Percentiles rank a stretch among this genome's conserved stretches.
phyloP scores from a whole-genome alignment of 768 basidiomycete genomes.

The Pleurotus ostreatus region DNA sequence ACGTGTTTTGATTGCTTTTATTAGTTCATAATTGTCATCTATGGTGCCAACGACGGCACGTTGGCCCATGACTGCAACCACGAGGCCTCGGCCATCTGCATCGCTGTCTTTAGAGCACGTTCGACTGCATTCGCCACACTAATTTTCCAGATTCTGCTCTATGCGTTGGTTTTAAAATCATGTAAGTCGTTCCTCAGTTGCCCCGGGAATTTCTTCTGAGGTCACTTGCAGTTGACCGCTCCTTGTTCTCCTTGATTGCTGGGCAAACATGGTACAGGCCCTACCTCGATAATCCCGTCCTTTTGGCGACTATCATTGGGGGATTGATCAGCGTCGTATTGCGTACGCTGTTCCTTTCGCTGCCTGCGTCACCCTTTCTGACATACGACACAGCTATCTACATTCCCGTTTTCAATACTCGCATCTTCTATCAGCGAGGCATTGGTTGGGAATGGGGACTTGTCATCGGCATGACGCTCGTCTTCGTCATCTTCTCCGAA shows the following conservation, averaged over 20 bases:
- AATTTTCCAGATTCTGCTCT: slow-evolving; percentile 32
- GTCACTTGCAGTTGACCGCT: slow-evolving; percentile 28
- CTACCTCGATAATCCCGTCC: slow-evolving; percentile 28
- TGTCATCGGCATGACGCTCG: slow-evolving; percentile 31
- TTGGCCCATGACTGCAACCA: slow-evolving; percentile 30
- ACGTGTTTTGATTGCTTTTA: not conserved
- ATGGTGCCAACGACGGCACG: slow-evolving; percentile 26
- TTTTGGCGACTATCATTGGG: slow-evolving; percentile 28
- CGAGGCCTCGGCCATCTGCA: slow-evolving; percentile 18
- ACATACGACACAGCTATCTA: slow-evolving; percentile 25
- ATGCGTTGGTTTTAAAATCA: slow-evolving; percentile 33
- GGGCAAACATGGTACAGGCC: slow-evolving; percentile 29
- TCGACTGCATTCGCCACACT: slow-evolving; percentile 34
- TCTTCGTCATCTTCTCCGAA: slow-evolving; percentile 32
- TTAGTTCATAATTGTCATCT: slow-evolving; percentile 34
- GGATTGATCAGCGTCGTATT: slow-evolving; percentile 33
- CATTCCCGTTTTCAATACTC: slow-evolving; percentile 31
- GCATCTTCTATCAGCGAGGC: slow-evolving; percentile 32
- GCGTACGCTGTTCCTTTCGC: slow-evolving; percentile 21
- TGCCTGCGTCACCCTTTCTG: not conserved
- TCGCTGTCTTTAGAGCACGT: slow-evolving; percentile 28
- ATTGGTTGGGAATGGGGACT: slow-evolving; percentile 38
- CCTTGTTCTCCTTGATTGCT: slow-evolving; percentile 30
- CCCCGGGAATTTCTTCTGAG: not conserved
- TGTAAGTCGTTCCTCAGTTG: slow-evolving; percentile 20